Conservation (phyloP, 1,284 basidiomycete genomes). For the Phaffia rhodozyma region DNA sequence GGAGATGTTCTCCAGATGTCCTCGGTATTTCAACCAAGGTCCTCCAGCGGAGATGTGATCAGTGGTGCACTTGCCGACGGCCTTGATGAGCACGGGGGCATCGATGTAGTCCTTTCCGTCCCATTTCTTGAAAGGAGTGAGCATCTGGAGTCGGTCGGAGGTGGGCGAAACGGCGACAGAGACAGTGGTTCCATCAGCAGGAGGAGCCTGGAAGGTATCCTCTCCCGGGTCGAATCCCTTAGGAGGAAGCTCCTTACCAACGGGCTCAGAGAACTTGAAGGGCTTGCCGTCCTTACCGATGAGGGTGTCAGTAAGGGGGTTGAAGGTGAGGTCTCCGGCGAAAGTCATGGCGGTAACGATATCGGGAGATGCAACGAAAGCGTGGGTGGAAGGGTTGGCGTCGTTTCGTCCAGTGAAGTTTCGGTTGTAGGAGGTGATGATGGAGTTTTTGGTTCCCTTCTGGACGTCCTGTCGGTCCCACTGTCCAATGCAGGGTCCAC, state of each 20-base stretch:
- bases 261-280: slow-evolving; percentile 90
- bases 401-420: slow-evolving; percentile 99
- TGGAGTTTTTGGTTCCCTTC: slow-evolving; percentile 93
- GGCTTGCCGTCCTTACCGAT: slow-evolving; percentile 84
- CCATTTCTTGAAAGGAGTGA: slow-evolving; percentile 85
- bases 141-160: slow-evolving; percentile 88
- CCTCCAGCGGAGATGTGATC: slow-evolving; percentile 91
- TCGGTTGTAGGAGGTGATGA: slow-evolving; percentile 99
- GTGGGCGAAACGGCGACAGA: slow-evolving; percentile 76
- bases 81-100: slow-evolving; percentile 93
- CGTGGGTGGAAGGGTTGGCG: slow-evolving; percentile 97
- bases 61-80: slow-evolving; percentile 91
- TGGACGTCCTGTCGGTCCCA: slow-evolving; percentile 95
- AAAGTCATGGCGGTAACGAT: slow-evolving; percentile 96
- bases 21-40: slow-evolving; percentile 98
- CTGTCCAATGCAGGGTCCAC: slow-evolving; percentile 97
- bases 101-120: slow-evolving; percentile 82
- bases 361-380: slow-evolving; percentile 96
- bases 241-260: slow-evolving; percentile 84
- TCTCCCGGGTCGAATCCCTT: slow-evolving; percentile 92
- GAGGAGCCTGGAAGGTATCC: slow-evolving; percentile 94
- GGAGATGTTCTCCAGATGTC: slow-evolving; percentile 96
- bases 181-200: slow-evolving; percentile 68
- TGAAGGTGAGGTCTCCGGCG: slow-evolving; percentile 88
- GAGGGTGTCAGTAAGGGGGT: slow-evolving; percentile 87